Percentiles rank a stretch among this genome's conserved stretches.
phyloP scores from a whole-genome alignment of 768 basidiomycete genomes.

The Amanita thiersii region DNA sequence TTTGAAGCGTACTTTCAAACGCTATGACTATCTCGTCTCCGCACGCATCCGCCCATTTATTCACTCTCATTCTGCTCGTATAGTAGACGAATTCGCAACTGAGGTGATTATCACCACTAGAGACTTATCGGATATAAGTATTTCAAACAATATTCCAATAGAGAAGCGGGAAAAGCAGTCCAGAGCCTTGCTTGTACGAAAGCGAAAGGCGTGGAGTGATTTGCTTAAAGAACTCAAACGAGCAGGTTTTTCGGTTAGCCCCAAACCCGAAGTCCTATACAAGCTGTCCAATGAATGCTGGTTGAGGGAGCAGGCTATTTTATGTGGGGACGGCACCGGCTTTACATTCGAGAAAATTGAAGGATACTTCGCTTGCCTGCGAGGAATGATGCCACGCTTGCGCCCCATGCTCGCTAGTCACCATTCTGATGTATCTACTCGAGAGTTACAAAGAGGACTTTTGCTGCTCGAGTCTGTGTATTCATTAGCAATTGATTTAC shows the following conservation, averaged over 20 bases:
- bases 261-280: constrained; percentile 62
- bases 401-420: constrained; percentile 57
- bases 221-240: constrained; percentile 82
- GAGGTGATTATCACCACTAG: constrained; percentile 59
- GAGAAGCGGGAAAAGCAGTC: constrained; percentile 53
- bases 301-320: constrained; percentile 56
- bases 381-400: constrained; percentile 57
- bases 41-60: constrained; percentile 36
- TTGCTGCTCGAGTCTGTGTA: constrained; percentile 76
- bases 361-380: constrained; percentile 56
- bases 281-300: constrained; percentile 48
- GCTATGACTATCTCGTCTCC: constrained; percentile 37
- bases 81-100: constrained; percentile 47
- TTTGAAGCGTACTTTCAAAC: constrained; percentile 40
- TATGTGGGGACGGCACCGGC: constrained; percentile 18
- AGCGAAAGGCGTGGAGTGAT: constrained; percentile 87
- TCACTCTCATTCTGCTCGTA: constrained; percentile 25
- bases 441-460: constrained; percentile 76
- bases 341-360: constrained; percentile 38
- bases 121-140: constrained; percentile 39
- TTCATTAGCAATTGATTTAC: constrained; percentile 50
- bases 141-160: constrained; percentile 32
- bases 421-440: constrained; percentile 77
- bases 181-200: constrained; percentile 72
- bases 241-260: constrained; percentile 62